Evolutionary conservation across 176 grass and related monocot genomes (phyloP).

Genomic region (Bolboschoenus planiculmis): DNA sequence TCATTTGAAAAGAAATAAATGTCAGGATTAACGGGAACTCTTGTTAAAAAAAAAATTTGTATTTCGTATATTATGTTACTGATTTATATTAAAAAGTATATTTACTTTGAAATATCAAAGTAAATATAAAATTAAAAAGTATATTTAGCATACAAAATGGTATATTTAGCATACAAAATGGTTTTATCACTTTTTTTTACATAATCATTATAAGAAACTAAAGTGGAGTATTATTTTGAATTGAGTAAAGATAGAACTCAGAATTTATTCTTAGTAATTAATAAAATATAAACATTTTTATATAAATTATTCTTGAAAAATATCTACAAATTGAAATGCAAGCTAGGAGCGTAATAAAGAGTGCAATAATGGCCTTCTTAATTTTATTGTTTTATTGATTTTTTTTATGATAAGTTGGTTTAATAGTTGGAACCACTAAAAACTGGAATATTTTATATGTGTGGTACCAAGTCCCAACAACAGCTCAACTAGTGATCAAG

Average conservation of each 20-base stretch:
- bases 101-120: no score
- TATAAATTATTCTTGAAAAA: no score
- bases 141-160: no score
- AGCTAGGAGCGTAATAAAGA: no score
- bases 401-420: background rate
- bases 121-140: no score
- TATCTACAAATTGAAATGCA: no score
- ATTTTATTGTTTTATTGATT: background rate
- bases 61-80: no score
- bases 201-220: no score
- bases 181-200: background rate
- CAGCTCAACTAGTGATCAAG: background rate
- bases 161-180: background rate
- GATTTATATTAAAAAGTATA: no score
- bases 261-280: background rate
- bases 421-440: conserved; percentile 8
- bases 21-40: no score
- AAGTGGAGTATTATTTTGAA: background rate
- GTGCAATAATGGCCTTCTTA: background rate
- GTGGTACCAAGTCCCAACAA: background rate
- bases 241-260: background rate
- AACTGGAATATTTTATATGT: background rate
- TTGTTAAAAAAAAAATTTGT: no score
- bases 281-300: background rate
- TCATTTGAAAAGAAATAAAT: no score